Evolutionary conservation across 2,329 filamentous ascomycete genomes (phyloP).

Genomic region (Aotearoamyces nothofagi): DNA sequence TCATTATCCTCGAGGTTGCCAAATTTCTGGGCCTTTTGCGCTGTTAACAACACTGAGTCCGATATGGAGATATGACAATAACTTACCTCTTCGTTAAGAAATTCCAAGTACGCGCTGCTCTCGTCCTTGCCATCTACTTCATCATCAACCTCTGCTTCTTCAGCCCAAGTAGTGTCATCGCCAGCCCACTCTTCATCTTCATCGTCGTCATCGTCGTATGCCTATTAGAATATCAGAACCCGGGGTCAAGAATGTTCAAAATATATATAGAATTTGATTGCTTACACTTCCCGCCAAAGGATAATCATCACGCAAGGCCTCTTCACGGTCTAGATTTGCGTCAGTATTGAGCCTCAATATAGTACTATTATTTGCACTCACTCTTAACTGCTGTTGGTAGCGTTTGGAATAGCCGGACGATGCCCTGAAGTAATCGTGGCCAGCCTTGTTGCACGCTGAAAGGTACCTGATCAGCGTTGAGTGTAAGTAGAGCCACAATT

Average conservation of each 20-base stretch:
- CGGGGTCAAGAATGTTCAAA: too few relatives aligned
- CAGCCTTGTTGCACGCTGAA: conserved; percentile 89
- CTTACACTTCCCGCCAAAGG: conserved; percentile 51
- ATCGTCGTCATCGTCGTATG: conserved; percentile 51
- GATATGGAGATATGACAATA: conserved; percentile 1
- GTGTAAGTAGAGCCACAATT: conserved; percentile 69
- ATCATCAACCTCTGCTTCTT: conserved; percentile 40
- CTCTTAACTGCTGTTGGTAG: conserved; percentile 77
- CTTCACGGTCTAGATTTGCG: conserved; percentile 68
- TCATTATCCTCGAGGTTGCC: conserved; percentile 51
- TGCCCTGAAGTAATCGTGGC: conserved; percentile 79
- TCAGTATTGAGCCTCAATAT: too few relatives aligned
- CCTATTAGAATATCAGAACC: too few relatives aligned
- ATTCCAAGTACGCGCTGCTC: conserved; percentile 87
- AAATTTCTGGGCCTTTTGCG: conserved; percentile 64
- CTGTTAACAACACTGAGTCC: conserved; percentile 3
- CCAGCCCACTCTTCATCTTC: conserved; percentile 66
- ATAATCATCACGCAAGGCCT: conserved; percentile 81
- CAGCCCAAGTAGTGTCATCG: conserved; percentile 67
- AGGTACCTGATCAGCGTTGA: conserved; percentile 71
- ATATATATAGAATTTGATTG: too few relatives aligned
- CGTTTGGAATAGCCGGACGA: conserved; percentile 83
- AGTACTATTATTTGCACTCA: conserved; percentile 29
- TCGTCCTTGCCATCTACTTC: conserved; percentile 64
- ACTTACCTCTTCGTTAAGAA: conserved; percentile 76